Conservation (phyloP, 169 alveolate genomes). For the Eimeria praecox region DNA sequence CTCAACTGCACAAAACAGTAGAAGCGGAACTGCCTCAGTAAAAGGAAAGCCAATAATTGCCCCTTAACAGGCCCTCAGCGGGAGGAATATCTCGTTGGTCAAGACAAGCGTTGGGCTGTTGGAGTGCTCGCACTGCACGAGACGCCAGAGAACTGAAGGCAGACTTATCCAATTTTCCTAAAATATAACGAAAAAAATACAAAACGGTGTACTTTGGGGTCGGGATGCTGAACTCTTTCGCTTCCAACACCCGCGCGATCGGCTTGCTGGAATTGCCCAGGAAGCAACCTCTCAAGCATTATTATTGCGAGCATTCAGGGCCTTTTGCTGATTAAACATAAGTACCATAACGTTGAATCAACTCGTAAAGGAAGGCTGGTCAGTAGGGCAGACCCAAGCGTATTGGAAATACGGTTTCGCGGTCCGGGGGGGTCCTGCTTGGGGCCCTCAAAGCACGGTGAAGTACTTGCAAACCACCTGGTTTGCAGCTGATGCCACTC, state of each 20-base stretch:
- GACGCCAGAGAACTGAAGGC: not conserved
- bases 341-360: not conserved
- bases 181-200: not conserved
- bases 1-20: not conserved
- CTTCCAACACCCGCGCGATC: slow-evolving; percentile 2
- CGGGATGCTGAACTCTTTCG: not conserved
- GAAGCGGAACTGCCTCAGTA: not conserved
- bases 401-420: not conserved
- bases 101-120: slow-evolving; percentile 5
- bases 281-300: not conserved
- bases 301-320: not conserved
- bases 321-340: not conserved
- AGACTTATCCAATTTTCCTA: not conserved
- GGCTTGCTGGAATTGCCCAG: not conserved
- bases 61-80: not conserved
- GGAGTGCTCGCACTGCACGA: not conserved
- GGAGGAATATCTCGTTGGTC: not conserved
- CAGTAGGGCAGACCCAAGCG: not conserved
- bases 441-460: slow-evolving; percentile 37
- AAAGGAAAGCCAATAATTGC: not conserved
- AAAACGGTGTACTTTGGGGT: not conserved
- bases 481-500: not conserved
- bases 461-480: not conserved
- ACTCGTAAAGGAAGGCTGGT: not conserved
- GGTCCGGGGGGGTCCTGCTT: not conserved